Conservation (phyloP, 768 basidiomycete genomes). For the Dioszegia crocea region DNA sequence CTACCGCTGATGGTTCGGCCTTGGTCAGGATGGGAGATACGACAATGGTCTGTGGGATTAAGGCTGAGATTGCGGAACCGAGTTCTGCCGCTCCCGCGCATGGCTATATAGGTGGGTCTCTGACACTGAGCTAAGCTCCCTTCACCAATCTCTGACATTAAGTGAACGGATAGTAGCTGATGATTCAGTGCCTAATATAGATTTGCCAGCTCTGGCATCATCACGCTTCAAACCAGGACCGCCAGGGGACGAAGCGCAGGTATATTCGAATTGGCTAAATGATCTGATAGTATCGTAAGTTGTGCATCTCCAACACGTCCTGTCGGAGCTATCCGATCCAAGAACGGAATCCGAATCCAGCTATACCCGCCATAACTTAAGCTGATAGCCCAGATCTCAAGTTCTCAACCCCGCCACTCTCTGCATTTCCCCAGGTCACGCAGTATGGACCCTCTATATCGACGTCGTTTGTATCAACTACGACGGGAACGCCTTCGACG, state of each 20-base stretch:
- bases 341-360: neutral
- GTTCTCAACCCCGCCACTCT: conserved; percentile 64
- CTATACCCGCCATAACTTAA: neutral
- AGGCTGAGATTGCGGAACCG: conserved; percentile 90
- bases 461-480: conserved; percentile 96
- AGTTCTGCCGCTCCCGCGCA: conserved; percentile 67
- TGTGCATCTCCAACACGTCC: too few relatives aligned
- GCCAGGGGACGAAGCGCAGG: conserved; percentile 88
- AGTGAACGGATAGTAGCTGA: too few relatives aligned
- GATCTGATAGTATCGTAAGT: conserved; percentile 71
- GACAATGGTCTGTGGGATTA: conserved; percentile 93
- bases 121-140: too few relatives aligned
- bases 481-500: conserved; percentile 92
- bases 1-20: conserved; percentile 87
- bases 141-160: too few relatives aligned
- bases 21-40: conserved; percentile 86
- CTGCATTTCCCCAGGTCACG: conserved; percentile 72
- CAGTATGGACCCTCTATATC: conserved; percentile 90
- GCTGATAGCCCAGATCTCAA: conserved; percentile 57
- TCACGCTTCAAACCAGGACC: conserved; percentile 93
- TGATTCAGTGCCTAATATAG: conserved; percentile 74
- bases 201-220: conserved; percentile 88
- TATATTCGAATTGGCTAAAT: conserved; percentile 75
- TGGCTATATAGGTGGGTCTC: conserved; percentile 73
- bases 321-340: neutral